Evolutionary conservation across 768 basidiomycete species (phyloP).

Genomic region (Suillus variegatus): DNA sequence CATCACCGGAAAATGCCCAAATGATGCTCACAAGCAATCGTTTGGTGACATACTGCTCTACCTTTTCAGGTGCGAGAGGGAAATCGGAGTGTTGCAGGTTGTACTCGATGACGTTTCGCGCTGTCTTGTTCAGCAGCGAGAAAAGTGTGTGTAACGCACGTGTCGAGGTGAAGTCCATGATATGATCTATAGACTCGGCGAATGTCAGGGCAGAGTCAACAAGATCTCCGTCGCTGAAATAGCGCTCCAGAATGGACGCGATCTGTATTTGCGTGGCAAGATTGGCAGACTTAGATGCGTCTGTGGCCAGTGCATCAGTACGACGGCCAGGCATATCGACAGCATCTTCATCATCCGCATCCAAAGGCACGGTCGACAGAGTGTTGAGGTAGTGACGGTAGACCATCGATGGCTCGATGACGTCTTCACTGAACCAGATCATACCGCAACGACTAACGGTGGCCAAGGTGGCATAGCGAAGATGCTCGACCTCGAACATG

Average conservation of each 20-base stretch:
- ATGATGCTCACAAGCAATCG: slow-evolving; percentile 89
- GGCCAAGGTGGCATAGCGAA: slow-evolving; percentile 94
- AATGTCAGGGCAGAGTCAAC: slow-evolving; percentile 77
- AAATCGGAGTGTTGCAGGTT: slow-evolving; percentile 95
- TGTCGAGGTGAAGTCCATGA: slow-evolving; percentile 96
- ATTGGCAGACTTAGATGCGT: slow-evolving; percentile 58
- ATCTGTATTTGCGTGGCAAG: slow-evolving; percentile 77
- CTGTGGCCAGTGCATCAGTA: slow-evolving; percentile 42
- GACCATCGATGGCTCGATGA: slow-evolving; percentile 89
- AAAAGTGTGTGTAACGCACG: slow-evolving; percentile 95
- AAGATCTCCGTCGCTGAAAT: slow-evolving; percentile 81
- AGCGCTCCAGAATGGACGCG: slow-evolving; percentile 72
- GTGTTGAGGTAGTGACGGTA: slow-evolving; percentile 86
- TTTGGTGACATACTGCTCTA: slow-evolving; percentile 91
- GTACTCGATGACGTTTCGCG: slow-evolving; percentile 91
- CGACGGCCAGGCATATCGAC: slow-evolving; percentile 64
- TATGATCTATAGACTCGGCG: slow-evolving; percentile 88
- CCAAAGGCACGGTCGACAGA: slow-evolving; percentile 72
- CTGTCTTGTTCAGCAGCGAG: slow-evolving; percentile 95
- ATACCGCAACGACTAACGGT: slow-evolving; percentile 99
- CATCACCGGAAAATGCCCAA: slow-evolving; percentile 98
- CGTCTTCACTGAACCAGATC: slow-evolving; percentile 99
- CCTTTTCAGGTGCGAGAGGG: slow-evolving; percentile 78
- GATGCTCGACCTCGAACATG: slow-evolving; percentile 99
- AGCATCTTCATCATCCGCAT: slow-evolving; percentile 86